A percentile compares a stretch with the other conserved stretches of the same genome.
Evolutionary conservation across 495 filamentous ascomycete genomes (phyloP).

Genomic region (Xylaria intraflava): DNA sequence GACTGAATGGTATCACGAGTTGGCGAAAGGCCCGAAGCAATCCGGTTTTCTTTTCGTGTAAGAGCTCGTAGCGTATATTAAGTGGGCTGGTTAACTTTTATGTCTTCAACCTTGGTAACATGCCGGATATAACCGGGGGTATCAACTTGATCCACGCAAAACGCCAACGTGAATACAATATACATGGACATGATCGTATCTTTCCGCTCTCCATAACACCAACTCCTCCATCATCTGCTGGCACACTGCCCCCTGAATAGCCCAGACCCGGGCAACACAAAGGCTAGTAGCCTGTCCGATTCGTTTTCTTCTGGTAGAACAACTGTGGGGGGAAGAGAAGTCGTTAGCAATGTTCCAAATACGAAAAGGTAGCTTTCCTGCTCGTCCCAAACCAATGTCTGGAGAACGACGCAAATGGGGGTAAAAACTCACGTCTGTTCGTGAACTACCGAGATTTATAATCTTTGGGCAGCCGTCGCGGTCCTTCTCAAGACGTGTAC

Average conservation of each 20-base stretch:
- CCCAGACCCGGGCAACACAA: slow-evolving; percentile 37
- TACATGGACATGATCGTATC: slow-evolving; percentile 5
- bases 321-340: slow-evolving; percentile 23
- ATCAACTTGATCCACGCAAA: slow-evolving; percentile 13
- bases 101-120: neutral
- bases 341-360: slow-evolving; percentile 20
- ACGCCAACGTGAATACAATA: slow-evolving; percentile 23
- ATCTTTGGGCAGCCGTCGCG: slow-evolving; percentile 98
- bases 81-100: neutral
- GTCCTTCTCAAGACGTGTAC: slow-evolving; percentile 94
- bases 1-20: slow-evolving; percentile 13
- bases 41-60: neutral
- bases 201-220: neutral
- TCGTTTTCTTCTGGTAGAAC: slow-evolving; percentile 51
- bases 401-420: neutral
- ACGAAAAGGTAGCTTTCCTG: neutral
- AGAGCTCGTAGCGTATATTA: neutral
- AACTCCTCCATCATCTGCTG: neutral
- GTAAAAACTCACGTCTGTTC: slow-evolving; percentile 74
- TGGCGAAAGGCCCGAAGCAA: neutral
- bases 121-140: slow-evolving; percentile 1
- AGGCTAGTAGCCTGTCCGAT: slow-evolving; percentile 41
- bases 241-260: slow-evolving; percentile 6
- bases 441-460: slow-evolving; percentile 90
- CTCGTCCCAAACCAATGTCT: neutral